phyloP scores from a whole-genome alignment of 306 rosid genomes.

The Vicia villosa region DNA sequence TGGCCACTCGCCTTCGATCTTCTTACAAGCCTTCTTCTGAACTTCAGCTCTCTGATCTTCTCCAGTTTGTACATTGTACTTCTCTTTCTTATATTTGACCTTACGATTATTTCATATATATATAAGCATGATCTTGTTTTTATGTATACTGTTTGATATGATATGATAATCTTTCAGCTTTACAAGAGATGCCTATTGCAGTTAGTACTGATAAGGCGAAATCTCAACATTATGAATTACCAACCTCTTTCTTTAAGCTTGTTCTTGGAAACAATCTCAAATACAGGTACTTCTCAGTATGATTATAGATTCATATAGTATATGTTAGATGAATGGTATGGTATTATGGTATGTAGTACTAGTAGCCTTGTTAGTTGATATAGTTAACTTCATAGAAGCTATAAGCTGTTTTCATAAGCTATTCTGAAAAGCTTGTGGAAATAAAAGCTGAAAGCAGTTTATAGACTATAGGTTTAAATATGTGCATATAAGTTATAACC shows the following conservation, averaged over 20 bases:
- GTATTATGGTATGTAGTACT: no score
- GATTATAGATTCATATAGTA: background rate
- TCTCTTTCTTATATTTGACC: background rate
- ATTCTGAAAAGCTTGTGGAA: background rate
- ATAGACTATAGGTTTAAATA: background rate
- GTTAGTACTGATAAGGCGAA: conserved; percentile 71
- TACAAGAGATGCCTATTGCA: conserved; percentile 86
- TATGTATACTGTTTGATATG: background rate
- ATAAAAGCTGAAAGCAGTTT: no score
- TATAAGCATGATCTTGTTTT: background rate
- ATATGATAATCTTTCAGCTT: conserved; percentile 54
- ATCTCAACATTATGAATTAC: conserved; percentile 83
- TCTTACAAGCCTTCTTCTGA: conserved; percentile 60
- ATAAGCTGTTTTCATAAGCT: background rate
- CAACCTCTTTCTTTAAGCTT: conserved; percentile 86
- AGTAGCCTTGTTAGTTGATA: background rate
- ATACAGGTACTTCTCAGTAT: conserved; percentile 58
- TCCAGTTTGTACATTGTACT: conserved; percentile 62
- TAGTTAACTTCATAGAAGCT: background rate
- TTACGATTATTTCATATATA: background rate
- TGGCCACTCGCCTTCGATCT: conserved; percentile 80
- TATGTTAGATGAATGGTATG: background rate
- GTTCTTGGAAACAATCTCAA: conserved; percentile 83
- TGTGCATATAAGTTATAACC: background rate
- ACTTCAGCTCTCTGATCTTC: conserved; percentile 66